These are phyloP conservation scores for Venturia nashicola DNA, from an alignment of 2,329 filamentous ascomycete genomes.

Conservation along the genomic window DNA sequence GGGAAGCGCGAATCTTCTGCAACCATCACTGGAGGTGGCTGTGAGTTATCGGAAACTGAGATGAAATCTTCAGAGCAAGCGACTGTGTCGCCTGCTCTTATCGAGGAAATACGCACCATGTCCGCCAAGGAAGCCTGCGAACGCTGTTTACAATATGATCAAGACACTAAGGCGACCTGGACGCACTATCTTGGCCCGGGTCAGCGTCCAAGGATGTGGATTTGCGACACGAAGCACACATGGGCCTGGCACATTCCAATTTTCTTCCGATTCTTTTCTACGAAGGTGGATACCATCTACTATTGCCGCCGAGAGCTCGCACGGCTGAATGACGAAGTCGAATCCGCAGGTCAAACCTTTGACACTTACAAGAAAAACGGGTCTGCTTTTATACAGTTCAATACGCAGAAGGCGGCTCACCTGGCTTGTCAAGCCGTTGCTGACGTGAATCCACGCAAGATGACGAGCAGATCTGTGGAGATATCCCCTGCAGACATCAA, in stretches of 20 bases:
- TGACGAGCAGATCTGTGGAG: slow-evolving; percentile 86
- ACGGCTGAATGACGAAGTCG: slow-evolving; percentile 78
- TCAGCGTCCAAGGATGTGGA: slow-evolving; percentile 72
- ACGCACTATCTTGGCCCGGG: slow-evolving; percentile 68
- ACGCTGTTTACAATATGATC: slow-evolving; percentile 1
- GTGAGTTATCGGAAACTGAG: not conserved
- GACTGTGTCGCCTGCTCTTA: not conserved
- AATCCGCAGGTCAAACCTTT: slow-evolving; percentile 65
- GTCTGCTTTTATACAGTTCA: slow-evolving; percentile 96
- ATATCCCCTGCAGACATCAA: slow-evolving; percentile 86
- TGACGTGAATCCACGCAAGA: slow-evolving; percentile 83
- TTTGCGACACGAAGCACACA: slow-evolving; percentile 46
- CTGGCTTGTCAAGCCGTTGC: slow-evolving; percentile 93
- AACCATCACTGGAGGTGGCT: not conserved
- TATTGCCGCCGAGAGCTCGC: slow-evolving; percentile 80
- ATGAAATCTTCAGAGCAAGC: not conserved
- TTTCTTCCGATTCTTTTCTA: slow-evolving; percentile 64
- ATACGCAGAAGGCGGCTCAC: slow-evolving; percentile 90
- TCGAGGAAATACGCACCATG: not conserved
- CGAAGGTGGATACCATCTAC: slow-evolving; percentile 91
- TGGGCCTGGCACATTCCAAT: slow-evolving; percentile 65
- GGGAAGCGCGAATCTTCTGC: not conserved
- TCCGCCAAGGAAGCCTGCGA: not conserved
- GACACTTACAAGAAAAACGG: slow-evolving; percentile 87
- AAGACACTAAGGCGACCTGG: slow-evolving; percentile 46